Evolutionary conservation across 116 monocot species (phyloP), one percentile per base, ranked within the genome.

Genomic region (Cymodocea nodosa): DNA sequence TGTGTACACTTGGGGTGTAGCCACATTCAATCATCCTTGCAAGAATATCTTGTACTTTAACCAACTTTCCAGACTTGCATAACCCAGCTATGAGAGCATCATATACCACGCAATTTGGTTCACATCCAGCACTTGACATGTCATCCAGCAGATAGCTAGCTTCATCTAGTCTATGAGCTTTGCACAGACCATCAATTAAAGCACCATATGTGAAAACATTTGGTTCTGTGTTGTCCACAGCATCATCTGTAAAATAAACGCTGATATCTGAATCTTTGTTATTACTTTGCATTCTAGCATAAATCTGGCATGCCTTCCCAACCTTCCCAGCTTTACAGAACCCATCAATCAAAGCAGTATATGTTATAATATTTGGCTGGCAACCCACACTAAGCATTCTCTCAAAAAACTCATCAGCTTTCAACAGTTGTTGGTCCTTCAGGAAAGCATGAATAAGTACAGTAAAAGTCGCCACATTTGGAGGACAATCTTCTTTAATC

Each of bases 121-220:
- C 82, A 23, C 85, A 85, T 44, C 85, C 87, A 78, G 75, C 52
- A 65, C 64, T 69, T 20, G 71, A 61, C 97, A 97, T 97, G 17
- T 73, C 74, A 40, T 87, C 75, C 67, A 97, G 64, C 51, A 97
- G 74, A 44, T 91, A 70, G 40, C 60, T 68, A 50, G 97, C 97
- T 54, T 87, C 81, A 23, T 18, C 63, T 35, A 84, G 88, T 70
- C 87, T 97, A 58, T 91, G 83, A 70, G 80, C 85, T 81, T 97
- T 97, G 77, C 97, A 97, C 37, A 97, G 73, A 22, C 97, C 97
- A 82, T 97, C 88, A 60, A 97, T 74, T 60, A 97, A 58, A 64
- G 97, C 91, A 70, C 97, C 97, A 73, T 91, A 97, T 7, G 97
- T 97, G 62, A 88, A 82, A 69, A 97, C 88, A 84, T 97, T 97